A percentile compares a stretch with the other conserved stretches of the same genome.
Evolutionary conservation across 345 rosid species (phyloP).

Genomic region (Adansonia digitata): DNA sequence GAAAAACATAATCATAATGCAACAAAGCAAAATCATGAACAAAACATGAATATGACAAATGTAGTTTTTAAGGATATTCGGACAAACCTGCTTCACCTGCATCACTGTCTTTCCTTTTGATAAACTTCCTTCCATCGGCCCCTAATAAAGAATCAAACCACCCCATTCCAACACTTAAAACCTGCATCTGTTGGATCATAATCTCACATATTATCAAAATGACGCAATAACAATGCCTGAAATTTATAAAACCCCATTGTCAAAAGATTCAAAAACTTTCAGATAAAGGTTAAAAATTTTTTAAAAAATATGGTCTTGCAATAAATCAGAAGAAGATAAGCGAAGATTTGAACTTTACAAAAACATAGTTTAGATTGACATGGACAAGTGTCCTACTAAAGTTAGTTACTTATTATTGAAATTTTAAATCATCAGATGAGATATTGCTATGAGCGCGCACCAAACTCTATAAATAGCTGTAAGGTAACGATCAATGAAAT

Average conservation of each 20-base stretch:
- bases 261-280: neutral
- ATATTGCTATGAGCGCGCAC: neutral
- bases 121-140: conserved; percentile 43
- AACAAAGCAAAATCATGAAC: neutral
- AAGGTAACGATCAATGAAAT: neutral
- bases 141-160: conserved; percentile 39
- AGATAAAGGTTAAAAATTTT: neutral
- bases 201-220: neutral
- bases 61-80: neutral
- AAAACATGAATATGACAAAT: neutral
- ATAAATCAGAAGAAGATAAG: neutral
- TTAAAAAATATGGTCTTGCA: neutral
- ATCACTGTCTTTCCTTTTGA: conserved; percentile 92
- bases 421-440: neutral
- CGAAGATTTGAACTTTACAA: neutral
- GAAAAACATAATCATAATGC: conserved; percentile 3
- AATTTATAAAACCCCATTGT: neutral
- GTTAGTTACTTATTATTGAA: neutral
- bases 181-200: conserved; percentile 4
- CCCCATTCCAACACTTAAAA: conserved; percentile 32
- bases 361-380: neutral
- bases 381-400: neutral
- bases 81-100: conserved; percentile 86
- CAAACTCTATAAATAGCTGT: neutral
- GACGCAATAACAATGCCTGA: neutral